A percentile compares a stretch with the other conserved stretches of the same genome.
These are phyloP conservation scores for Marasmius tenuissimus DNA, from an alignment of 1,284 basidiomycete species.

Conservation along the genomic window DNA sequence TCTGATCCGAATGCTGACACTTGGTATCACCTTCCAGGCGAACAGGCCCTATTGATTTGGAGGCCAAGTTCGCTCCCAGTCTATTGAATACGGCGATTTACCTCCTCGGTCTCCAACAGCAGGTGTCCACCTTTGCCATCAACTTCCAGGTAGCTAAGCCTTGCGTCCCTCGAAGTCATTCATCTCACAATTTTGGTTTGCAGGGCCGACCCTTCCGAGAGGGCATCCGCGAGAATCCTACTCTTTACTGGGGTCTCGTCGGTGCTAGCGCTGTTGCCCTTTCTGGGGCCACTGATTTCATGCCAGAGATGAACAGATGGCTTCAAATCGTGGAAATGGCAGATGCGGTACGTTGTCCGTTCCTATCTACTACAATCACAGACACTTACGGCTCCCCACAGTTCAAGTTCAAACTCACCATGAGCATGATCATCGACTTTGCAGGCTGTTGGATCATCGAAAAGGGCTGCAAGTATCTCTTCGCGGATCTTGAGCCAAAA, in stretches of 20 bases:
- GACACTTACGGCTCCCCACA: slow-evolving; percentile 27
- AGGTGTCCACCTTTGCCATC: slow-evolving; percentile 95
- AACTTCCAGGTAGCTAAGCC: slow-evolving; percentile 77
- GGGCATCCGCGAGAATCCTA: slow-evolving; percentile 90
- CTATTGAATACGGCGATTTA: slow-evolving; percentile 95
- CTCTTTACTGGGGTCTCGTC: slow-evolving; percentile 88
- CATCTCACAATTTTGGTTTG: background rate
- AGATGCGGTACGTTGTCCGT: slow-evolving; percentile 48
- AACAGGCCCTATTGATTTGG: slow-evolving; percentile 82
- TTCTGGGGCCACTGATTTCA: slow-evolving; percentile 89
- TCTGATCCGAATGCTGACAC: slow-evolving; percentile 1
- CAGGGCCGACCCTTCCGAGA: slow-evolving; percentile 94
- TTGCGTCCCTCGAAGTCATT: background rate
- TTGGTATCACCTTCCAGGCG: slow-evolving; percentile 33
- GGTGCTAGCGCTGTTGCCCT: slow-evolving; percentile 88
- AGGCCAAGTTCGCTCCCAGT: slow-evolving; percentile 93
- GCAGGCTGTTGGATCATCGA: slow-evolving; percentile 87
- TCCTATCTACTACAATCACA: background rate
- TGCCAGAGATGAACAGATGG: slow-evolving; percentile 96
- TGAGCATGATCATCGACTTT: slow-evolving; percentile 88
- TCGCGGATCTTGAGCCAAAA: slow-evolving; percentile 88
- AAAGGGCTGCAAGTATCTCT: slow-evolving; percentile 79
- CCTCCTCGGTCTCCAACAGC: slow-evolving; percentile 89
- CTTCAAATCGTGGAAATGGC: slow-evolving; percentile 96
- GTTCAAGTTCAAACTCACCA: slow-evolving; percentile 82